Conservation (phyloP, 441 rosid species). For the Eruca vesicaria region DNA sequence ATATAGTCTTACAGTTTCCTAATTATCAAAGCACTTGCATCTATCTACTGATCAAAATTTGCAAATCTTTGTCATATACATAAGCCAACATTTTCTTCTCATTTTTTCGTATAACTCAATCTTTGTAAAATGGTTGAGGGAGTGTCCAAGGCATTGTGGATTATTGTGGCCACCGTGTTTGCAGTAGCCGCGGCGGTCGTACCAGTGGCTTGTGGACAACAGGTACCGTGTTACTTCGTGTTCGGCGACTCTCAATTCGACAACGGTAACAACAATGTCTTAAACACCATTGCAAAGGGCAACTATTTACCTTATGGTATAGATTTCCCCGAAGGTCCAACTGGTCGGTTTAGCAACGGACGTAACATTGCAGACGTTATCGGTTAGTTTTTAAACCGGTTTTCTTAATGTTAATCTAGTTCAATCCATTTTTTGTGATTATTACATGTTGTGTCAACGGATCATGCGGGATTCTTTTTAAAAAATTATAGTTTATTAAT, state of each 20-base stretch:
- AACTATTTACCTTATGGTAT: conserved; percentile 49
- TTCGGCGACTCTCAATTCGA: conserved; percentile 49
- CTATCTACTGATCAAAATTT: not conserved
- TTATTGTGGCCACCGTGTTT: conserved; percentile 16
- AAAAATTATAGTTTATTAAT: not conserved
- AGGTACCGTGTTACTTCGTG: conserved; percentile 48
- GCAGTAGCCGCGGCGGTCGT: not conserved
- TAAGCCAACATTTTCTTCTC: not conserved
- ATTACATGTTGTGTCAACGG: not conserved
- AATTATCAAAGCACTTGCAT: not conserved
- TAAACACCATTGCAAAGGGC: conserved; percentile 37
- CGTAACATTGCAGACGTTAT: conserved; percentile 39
- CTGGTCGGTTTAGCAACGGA: conserved; percentile 54
- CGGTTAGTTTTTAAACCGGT: conserved; percentile 26
- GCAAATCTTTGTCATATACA: not conserved
- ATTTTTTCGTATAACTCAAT: not conserved
- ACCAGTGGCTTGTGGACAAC: conserved; percentile 11
- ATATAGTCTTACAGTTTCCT: conserved; percentile 10
- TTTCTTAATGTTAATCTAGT: not conserved
- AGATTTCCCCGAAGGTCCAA: conserved; percentile 44
- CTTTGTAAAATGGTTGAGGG: conserved; percentile 11
- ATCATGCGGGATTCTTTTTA: not conserved
- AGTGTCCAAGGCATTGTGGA: conserved; percentile 24
- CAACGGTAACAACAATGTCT: conserved; percentile 49
- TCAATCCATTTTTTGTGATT: not conserved